Percentiles rank a stretch among this genome's conserved stretches.
Conservation (phyloP, 1,284 basidiomycete species). For the Vanrija humicola region DNA sequence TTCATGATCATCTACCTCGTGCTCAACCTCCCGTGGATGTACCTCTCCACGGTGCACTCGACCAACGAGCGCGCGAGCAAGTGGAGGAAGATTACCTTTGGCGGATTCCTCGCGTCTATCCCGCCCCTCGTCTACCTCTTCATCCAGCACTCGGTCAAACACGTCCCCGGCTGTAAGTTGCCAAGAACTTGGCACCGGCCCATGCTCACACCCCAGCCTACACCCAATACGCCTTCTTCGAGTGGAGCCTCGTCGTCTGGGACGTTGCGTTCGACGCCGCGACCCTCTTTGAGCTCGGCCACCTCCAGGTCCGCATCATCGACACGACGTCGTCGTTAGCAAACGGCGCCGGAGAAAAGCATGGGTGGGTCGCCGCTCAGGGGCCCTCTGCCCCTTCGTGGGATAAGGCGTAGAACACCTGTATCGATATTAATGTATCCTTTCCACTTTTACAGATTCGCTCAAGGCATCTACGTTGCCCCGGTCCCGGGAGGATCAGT, state of each 20-base stretch:
- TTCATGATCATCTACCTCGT: constrained; percentile 83
- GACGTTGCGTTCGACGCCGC: constrained; percentile 76
- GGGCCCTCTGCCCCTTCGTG: too few relatives aligned
- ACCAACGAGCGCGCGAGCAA: constrained; percentile 6
- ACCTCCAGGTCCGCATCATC: constrained; percentile 16
- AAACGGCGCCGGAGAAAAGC: constrained; percentile 2
- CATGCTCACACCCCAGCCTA: constrained; percentile 59
- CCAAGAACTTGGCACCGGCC: background rate
- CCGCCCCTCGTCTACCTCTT: constrained; percentile 78
- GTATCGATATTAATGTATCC: constrained; percentile 4
- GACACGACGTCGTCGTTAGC: constrained; percentile 13
- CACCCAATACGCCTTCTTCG: constrained; percentile 76
- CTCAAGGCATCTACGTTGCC: constrained; percentile 7
- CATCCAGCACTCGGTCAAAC: constrained; percentile 74
- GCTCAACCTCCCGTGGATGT: constrained; percentile 83
- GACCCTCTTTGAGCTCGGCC: constrained; percentile 58
- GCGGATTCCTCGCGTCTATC: constrained; percentile 62
- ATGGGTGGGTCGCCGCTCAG: constrained; percentile 9
- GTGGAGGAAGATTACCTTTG: constrained; percentile 5
- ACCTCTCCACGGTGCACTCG: constrained; percentile 58
- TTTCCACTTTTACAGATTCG: background rate
- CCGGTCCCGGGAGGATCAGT: constrained; percentile 1
- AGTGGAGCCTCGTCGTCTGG: constrained; percentile 77
- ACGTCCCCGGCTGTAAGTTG: constrained; percentile 67
- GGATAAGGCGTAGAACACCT: background rate